Evolutionary conservation across 1,139 yeast species (phyloP).

Genomic region (Pichia inconspicua): DNA sequence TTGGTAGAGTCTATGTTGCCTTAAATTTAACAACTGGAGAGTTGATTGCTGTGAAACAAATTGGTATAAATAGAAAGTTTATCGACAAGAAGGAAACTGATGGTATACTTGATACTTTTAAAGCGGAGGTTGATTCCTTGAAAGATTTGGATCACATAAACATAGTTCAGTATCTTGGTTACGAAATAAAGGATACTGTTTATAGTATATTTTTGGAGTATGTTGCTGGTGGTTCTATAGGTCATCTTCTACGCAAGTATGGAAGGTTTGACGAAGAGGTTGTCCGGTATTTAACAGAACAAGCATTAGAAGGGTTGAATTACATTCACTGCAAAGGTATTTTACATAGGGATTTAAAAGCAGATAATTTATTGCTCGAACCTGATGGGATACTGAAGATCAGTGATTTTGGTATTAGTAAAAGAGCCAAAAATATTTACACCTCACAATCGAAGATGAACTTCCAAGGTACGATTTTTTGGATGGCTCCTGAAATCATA

Average conservation of each 20-base stretch:
- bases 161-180: constrained; percentile 92
- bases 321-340: constrained; percentile 85
- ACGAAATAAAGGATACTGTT: constrained; percentile 66
- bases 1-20: constrained; percentile 92
- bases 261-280: constrained; percentile 80
- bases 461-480: constrained; percentile 89
- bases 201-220: constrained; percentile 88
- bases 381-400: constrained; percentile 93
- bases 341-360: constrained; percentile 90
- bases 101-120: constrained; percentile 69
- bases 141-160: constrained; percentile 90
- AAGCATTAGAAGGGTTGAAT: constrained; percentile 74
- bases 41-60: constrained; percentile 98
- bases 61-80: constrained; percentile 47
- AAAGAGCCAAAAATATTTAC: constrained; percentile 78
- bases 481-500: constrained; percentile 99
- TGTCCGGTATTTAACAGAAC: constrained; percentile 66
- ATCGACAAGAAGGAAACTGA: constrained; percentile 39
- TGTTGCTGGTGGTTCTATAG: constrained; percentile 97
- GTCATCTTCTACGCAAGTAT: constrained; percentile 72
- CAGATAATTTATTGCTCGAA: constrained; percentile 84
- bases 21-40: constrained; percentile 95
- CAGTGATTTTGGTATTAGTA: constrained; percentile 95
- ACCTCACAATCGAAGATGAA: constrained; percentile 93
- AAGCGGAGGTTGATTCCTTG: constrained; percentile 88